Evolutionary conservation across 83 land plant genomes (phyloP), one percentile per base, ranked within the genome.

Genomic region (Picea abies): DNA sequence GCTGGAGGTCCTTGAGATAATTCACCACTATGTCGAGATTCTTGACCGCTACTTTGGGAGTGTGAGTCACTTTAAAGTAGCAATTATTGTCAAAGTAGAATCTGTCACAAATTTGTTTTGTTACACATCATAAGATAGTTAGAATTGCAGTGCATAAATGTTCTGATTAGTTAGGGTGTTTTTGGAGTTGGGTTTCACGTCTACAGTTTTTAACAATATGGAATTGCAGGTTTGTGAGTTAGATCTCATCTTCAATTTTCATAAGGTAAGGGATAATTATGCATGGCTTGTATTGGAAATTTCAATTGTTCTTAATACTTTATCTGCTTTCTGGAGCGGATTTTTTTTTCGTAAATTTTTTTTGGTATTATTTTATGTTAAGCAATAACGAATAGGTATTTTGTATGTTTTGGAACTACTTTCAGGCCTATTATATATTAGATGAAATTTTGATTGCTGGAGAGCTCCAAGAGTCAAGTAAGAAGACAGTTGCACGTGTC

Each of bases 31-130:
- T 89, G 99, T 97, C 62, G 96, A 97, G 87, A 92, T 97, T 60
- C 86, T 97, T 6, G 98, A 97, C 82, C 93, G 99, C n/a, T 97
- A 97, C 81, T 97, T 97, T 87, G 96, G 99, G 83, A 97, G 98
- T 89, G 99, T 96, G 75, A 90, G 96, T 82, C n/a, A 14, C 56
- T 52, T 52, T 52, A 52, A 52, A 52, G 56, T 52, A 52, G 56
- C 56, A 52, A 52, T 52, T 11, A 52, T 52, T 52, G 12, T 52
- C 14, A 52, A 10, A 52, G 14, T 52, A 52, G 12, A 52, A 52
- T 12, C 56, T 52, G 56, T 52, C 56, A 2, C 56, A 52, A 52
- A 52, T 52, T 52, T 52, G 14, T 52, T 10, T 52, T 52, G 14
- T 52, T 52, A 52, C 3, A 11, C 56, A 52, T 52, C 14, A 2